Percentiles rank a stretch among this genome's conserved stretches.
Conservation (phyloP, 192 early-diverging fungal genomes). For the Rhizophagus prolifer region DNA sequence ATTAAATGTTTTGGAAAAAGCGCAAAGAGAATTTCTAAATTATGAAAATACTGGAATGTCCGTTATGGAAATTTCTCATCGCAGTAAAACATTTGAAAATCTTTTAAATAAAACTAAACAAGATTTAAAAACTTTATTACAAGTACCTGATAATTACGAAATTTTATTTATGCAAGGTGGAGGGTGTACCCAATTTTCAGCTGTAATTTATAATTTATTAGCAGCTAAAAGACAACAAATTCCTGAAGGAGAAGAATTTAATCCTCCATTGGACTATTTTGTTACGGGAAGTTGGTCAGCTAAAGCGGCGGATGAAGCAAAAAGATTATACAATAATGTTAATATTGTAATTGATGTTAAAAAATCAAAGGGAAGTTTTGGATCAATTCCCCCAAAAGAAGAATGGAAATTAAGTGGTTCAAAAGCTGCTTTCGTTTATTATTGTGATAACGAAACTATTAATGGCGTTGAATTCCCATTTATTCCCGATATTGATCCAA, state of each 20-base stretch:
- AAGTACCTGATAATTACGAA: slow-evolving; percentile 88
- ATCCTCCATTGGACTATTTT: slow-evolving; percentile 79
- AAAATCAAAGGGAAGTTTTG: slow-evolving; percentile 49
- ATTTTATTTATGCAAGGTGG: slow-evolving; percentile 96
- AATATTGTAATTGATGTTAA: slow-evolving; percentile 81
- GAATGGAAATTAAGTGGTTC: slow-evolving; percentile 70
- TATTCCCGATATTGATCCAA: slow-evolving; percentile 52
- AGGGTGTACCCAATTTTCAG: slow-evolving; percentile 88
- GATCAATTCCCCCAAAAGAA: slow-evolving; percentile 52
- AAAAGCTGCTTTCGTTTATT: slow-evolving; percentile 87
- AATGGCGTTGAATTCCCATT: slow-evolving; percentile 86
- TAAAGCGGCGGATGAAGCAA: slow-evolving; percentile 83
- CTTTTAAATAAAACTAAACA: slow-evolving; percentile 75
- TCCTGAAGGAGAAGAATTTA: slow-evolving; percentile 30
- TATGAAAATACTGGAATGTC: slow-evolving; percentile 84
- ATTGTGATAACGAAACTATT: slow-evolving; percentile 98
- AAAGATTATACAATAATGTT: slow-evolving; percentile 73
- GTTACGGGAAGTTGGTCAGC: slow-evolving; percentile 91
- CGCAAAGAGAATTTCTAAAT: slow-evolving; percentile 81
- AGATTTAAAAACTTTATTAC: slow-evolving; percentile 67
- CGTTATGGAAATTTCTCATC: slow-evolving; percentile 95
- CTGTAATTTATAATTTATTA: slow-evolving; percentile 86
- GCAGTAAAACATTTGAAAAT: slow-evolving; percentile 77
- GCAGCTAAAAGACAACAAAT: slow-evolving; percentile 49
- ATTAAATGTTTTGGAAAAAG: slow-evolving; percentile 73